Evolutionary conservation across 2,329 filamentous ascomycete species (phyloP), one percentile per base, ranked within the genome.

Genomic region (Aspergillus thermomutatus): DNA sequence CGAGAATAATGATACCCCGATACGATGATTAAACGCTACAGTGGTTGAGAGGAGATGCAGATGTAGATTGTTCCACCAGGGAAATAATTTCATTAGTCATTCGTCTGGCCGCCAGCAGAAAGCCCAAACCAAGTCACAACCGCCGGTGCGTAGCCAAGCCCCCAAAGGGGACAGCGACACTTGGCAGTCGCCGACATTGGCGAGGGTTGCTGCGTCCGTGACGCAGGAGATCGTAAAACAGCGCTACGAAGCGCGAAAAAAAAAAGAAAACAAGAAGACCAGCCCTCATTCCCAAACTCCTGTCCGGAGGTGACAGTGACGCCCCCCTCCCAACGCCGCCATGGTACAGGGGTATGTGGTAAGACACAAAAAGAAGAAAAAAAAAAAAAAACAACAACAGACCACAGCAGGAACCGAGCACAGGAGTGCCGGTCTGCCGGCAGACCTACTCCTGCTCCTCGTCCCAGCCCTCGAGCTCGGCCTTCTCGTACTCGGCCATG

Each of bases 381-480:
- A 19, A 50, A 52, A 48, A 40, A 49, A 53, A 52, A 48, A 58
- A 45, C 37, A 19, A 45, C 51, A 28, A 43, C 21, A 9, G 28
- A 47, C 53, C 49, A 48, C 21, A 21, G 49, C 53, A 56, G 40
- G 48, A 58, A 50, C 50, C 14, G 45, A 56, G 50, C 55, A 43
- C 52, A 55, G 49, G 56, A 57, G 40, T 21, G 3, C 40, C 9
- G n/a, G 21, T 19, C n/a, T 19, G 40, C 40, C n/a, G 40, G 43
- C 4, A 46, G 43, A 23, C 43, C 59, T 59, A 89, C 60, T 92
- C 89, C 59, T 87, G 87, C 64, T 90, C 90, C 65, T 90, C 89
- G 64, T 91, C 90, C 88, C 90, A 93, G 34, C 85, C 83, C 70
- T 94, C 90, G 69, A 88, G 83, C 75, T 95, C 92, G 56, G 80